phyloP scores from a whole-genome alignment of 1,139 yeast species.

The Blastobotrys apis region DNA sequence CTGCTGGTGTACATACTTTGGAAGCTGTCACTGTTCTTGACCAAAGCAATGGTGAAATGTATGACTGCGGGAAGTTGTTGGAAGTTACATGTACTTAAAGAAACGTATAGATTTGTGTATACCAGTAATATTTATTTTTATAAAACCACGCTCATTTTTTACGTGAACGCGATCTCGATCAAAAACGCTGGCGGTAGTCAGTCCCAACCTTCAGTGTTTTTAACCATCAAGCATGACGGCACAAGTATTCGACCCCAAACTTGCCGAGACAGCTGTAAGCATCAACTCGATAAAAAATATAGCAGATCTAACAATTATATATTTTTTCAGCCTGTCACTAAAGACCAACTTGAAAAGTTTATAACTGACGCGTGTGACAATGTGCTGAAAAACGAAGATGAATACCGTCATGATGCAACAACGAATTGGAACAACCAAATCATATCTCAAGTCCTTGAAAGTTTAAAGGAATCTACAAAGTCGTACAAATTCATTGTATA shows the following conservation, averaged over 20 bases:
- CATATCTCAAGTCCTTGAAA: slow-evolving; percentile 23
- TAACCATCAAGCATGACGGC: slow-evolving; percentile 7
- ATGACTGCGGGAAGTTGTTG: slow-evolving; percentile 66
- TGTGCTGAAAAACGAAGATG: slow-evolving; percentile 9
- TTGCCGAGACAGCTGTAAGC: slow-evolving; percentile 10
- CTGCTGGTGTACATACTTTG: slow-evolving; percentile 60
- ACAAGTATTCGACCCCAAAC: slow-evolving; percentile 8
- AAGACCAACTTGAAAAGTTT: slow-evolving; percentile 14
- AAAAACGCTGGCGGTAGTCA: too few species aligned
- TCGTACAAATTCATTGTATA: slow-evolving; percentile 33
- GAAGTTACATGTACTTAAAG: slow-evolving; percentile 64
- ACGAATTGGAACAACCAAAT: slow-evolving; percentile 22
- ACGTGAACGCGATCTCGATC: too few species aligned
- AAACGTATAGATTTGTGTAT: slow-evolving; percentile 7
- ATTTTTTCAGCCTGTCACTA: slow-evolving; percentile 20
- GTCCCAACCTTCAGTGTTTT: not conserved
- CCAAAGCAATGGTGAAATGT: slow-evolving; percentile 58
- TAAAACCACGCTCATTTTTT: too few species aligned
- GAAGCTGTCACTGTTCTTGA: slow-evolving; percentile 66
- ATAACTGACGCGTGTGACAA: slow-evolving; percentile 15
- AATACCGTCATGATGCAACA: slow-evolving; percentile 20
- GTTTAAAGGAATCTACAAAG: slow-evolving; percentile 26
- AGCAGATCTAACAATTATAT: not conserved
- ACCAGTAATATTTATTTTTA: not conserved
- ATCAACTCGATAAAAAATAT: not conserved